Base-by-base conservation (phyloP, 495 filamentous ascomycete species). In the Hypoxylon intermedium region DNA sequence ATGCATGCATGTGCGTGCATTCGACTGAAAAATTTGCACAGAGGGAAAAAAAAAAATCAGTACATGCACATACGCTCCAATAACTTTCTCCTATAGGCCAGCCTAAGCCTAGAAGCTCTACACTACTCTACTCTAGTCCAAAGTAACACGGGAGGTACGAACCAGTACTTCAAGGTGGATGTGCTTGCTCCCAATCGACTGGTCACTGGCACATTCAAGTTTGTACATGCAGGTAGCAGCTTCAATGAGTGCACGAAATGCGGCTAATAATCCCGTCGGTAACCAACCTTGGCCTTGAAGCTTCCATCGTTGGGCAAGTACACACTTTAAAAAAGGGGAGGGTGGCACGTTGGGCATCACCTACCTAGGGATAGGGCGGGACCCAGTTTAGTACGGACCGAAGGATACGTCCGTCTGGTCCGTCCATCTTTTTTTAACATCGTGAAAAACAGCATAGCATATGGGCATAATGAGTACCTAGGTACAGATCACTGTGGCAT, bases 1-100 rank as follows among this genome's bases (percentile, higher is more conserved):
- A n/a, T n/a, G n/a, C n/a, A n/a, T n/a, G n/a, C 24, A 26, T 26
- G 7, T 26, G 24, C 24, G 38, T 53, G 16, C 50, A 61, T 45
- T 2, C n/a, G 47, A 45, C 37, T 34, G 63, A 61, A 67, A 63
- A 66, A 48, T 65, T 65, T 63, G 52, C 55, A n/a, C n/a, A n/a
- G n/a, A n/a, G n/a, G n/a, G n/a, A n/a, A n/a, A n/a, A n/a, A n/a
- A n/a, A n/a, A n/a, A n/a, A n/a, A n/a, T n/a, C n/a, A n/a, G n/a
- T n/a, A n/a, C n/a, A n/a, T n/a, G n/a, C n/a, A n/a, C n/a, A n/a
- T n/a, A n/a, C n/a, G n/a, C n/a, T n/a, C n/a, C n/a, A n/a, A n/a
- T n/a, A n/a, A 15, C 24, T 26, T 26, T 7, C 24, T 26, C 3
- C 24, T 3, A 60, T 34, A 41, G 42, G 48, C 31, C 42, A 33